Evolutionary conservation across 768 basidiomycete species (phyloP).

Genomic region (Dacryopinax spathularia): DNA sequence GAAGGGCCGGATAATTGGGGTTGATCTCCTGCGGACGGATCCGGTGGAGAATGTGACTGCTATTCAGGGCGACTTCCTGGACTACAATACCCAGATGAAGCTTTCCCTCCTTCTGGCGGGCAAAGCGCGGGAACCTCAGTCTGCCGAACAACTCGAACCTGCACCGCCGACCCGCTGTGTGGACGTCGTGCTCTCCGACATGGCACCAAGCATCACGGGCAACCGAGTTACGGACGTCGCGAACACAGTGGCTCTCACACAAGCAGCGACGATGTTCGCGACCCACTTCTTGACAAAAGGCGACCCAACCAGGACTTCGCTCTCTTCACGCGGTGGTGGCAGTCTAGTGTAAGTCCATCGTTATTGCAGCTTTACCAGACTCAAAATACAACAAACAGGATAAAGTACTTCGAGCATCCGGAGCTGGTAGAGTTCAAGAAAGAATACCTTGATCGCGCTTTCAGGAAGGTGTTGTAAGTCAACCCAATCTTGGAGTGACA

Average conservation of each 20-base stretch:
- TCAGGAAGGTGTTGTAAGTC: slow-evolving; percentile 43
- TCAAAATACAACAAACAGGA: slow-evolving; percentile 40
- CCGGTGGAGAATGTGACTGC: slow-evolving; percentile 60
- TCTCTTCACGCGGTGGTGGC: too few relatives aligned
- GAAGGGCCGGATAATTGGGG: slow-evolving; percentile 43
- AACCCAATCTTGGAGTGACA: neutral
- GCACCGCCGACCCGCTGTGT: too few relatives aligned
- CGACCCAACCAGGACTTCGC: too few relatives aligned
- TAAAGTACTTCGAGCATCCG: slow-evolving; percentile 79
- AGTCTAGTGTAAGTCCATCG: slow-evolving; percentile 39
- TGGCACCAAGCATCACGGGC: slow-evolving; percentile 76
- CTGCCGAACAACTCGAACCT: slow-evolving; percentile 11
- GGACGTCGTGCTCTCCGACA: slow-evolving; percentile 78
- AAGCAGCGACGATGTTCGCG: slow-evolving; percentile 59
- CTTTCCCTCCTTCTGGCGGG: slow-evolving; percentile 29
- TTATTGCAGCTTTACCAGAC: too few relatives aligned
- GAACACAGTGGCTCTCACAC: slow-evolving; percentile 55
- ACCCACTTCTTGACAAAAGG: slow-evolving; percentile 39
- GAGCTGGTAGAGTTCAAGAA: slow-evolving; percentile 49
- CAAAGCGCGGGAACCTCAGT: slow-evolving; percentile 17
- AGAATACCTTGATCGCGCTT: slow-evolving; percentile 44
- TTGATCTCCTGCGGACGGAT: slow-evolving; percentile 63
- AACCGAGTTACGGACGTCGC: slow-evolving; percentile 50
- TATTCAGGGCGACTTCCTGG: slow-evolving; percentile 68
- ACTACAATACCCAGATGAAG: slow-evolving; percentile 32